Conservation (phyloP, 2,329 filamentous ascomycete genomes). For the Aspergillus vadensis region DNA sequence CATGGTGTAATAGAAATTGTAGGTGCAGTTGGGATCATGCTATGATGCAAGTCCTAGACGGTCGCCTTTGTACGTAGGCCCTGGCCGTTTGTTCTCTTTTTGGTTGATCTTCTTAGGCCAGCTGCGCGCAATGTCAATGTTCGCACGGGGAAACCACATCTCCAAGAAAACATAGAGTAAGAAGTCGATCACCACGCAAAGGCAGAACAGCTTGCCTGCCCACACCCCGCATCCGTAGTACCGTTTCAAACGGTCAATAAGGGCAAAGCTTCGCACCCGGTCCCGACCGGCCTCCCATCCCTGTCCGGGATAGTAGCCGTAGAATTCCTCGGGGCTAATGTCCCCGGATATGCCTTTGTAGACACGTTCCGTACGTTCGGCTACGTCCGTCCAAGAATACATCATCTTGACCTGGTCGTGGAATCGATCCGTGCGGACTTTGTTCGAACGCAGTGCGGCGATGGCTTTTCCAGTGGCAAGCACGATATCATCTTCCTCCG, state of each 20-base stretch:
- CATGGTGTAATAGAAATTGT: too few species aligned
- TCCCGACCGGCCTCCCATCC: constrained; percentile 72
- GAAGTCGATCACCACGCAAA: constrained; percentile 93
- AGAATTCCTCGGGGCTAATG: constrained; percentile 85
- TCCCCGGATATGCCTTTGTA: constrained; percentile 90
- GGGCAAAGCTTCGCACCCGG: constrained; percentile 78
- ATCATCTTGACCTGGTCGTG: constrained; percentile 97
- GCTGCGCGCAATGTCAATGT: constrained; percentile 85
- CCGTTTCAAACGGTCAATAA: constrained; percentile 91
- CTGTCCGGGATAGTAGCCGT: constrained; percentile 72
- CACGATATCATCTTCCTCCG: constrained; percentile 94
- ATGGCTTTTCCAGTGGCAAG: constrained; percentile 88
- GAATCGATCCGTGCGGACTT: constrained; percentile 87
- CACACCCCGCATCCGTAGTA: constrained; percentile 98
- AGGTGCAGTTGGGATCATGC: not conserved
- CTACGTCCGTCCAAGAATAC: constrained; percentile 98
- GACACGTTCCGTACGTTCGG: constrained; percentile 87
- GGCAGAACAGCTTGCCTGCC: constrained; percentile 95
- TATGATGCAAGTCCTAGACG: constrained; percentile 9
- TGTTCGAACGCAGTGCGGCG: constrained; percentile 77
- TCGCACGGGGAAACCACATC: constrained; percentile 77
- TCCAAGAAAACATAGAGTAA: constrained; percentile 86
- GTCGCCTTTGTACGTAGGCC: constrained; percentile 5
- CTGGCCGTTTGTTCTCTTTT: constrained; percentile 11
- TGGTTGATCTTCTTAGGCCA: constrained; percentile 75